Evolutionary conservation across 352 stramenopile species (phyloP), one percentile per base, ranked within the genome.

Genomic region (Phytophthora hibernalis): DNA sequence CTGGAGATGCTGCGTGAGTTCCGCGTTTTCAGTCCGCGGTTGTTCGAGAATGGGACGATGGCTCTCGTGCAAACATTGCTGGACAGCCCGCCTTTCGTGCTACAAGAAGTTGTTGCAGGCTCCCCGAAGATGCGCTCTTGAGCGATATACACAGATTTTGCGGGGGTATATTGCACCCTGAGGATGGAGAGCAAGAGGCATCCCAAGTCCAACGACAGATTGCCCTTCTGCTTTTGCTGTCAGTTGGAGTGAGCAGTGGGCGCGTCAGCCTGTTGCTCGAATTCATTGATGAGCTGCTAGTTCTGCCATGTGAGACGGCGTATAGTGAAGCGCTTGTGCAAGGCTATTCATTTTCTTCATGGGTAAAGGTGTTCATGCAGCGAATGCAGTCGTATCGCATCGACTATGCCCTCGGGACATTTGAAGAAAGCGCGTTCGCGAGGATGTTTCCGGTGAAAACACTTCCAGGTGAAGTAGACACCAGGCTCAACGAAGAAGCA

Each of bases 1-100:
- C 68, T 93, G 26, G 77, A 89, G 47, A 89, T 91, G 77, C 61
- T 93, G 37, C 80, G 72, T 1, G 79, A 83, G 31, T 90, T 90
- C 24, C 79, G 79, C 5, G 52, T 45, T 3, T 42, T 67, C 9
- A 80, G 64, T 54, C 72, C 82, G 26, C 62, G 42, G 7, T 30
- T 91, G 7, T 93, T 90, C 56, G 77, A 88, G 44, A 81, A 76
- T 16, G 77, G 80, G 3, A 53, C 77, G 22, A 62, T 88, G 37
- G 49, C 79, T 5, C 66, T 91, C 7, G 72, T 91, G 16, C 53
- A 85, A 26, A 90, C 84, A 1, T 45, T 90, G 18, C 21, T 89
- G 21, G 84, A 91, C 21, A 87, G 82, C 20, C 80, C 80, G 11
- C 58, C 79, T 20, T 93, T 90, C 40, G 75, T 58, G 11, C 57